Base-by-base conservation (phyloP, 192 early-diverging fungal genomes). In the Rhizoclosmatium globosum region DNA sequence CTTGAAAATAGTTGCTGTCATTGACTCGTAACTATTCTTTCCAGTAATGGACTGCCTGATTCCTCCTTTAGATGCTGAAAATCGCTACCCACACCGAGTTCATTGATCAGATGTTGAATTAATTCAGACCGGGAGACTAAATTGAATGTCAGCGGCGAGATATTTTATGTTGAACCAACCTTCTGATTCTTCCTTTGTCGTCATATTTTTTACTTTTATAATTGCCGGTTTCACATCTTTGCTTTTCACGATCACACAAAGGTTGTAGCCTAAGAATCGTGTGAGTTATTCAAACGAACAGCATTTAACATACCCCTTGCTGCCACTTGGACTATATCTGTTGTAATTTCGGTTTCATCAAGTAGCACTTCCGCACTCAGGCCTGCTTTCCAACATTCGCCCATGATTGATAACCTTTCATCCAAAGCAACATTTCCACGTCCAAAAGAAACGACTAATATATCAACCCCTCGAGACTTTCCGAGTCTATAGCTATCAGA, bases 381-480 rank as follows among this genome's bases (percentile, higher is more conserved):
- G 3, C 90, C 90, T 53, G 90, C 88, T 1, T 81, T 81, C 95
- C 96, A 96, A 17, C 94, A 83, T 38, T 96, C 95, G 42, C 87
- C 85, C 38, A 92, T 91, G 74, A 98, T 70, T 19, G 92, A 86
- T 43, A 98, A 85, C 2, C 94, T 88, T 78, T 96, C 93, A 48
- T 90, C 88, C 4, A 95, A 76, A 56, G 93, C 78, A 9, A 85
- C 82, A 48, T 89, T 90, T 2, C 78, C 74, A 0, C 81, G 87
- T 38, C 94, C 95, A 83, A 96, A 95, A 44, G 95, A 94, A 2
- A 94, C 93, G 9, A 98, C 91, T 88, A 85, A 92, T 89, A 82
- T 94, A 93, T 85, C 91, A 84, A 71, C 88, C 82, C 64, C 88
- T 80, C 90, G 89, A 86, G 21, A 85, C 61, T 72, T 72, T 15